Evolutionary conservation across 1,284 basidiomycete genomes (phyloP), one percentile per base, ranked within the genome.

Genomic region (Xanthoconium separans): DNA sequence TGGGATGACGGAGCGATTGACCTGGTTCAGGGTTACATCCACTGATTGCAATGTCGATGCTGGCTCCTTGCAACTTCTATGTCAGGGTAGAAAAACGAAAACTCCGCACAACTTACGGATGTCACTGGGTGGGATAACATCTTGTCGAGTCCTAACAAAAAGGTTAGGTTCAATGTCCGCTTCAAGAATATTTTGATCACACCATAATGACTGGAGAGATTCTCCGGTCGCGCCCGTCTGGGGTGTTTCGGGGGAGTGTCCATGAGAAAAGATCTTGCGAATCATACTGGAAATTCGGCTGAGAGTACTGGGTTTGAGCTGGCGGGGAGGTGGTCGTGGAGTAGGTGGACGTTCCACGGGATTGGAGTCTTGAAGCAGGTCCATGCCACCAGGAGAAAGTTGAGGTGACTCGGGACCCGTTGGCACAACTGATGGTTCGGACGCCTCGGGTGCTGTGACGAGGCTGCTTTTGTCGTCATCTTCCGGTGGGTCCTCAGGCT

Each of bases 41-140:
- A 51, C 77, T 83, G 58, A 95, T 82, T 2, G 93, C 93, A 72
- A 85, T 82, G 42, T 87, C 79, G 48, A 89, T 86, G 57, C 89
- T 89, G 6, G 81, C 77, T 6, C 77, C 87, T 89, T 41, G 18
- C 39, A 6, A n/a, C 24, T 3, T 29, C 34, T 24, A 9, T 7
- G 16, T 37, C 8, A 29, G 34, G 15, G 13, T 6, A 13, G 18
- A 36, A 13, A 47, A 27, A 15, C 30, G 24, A 15, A 12, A 6
- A 33, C 31, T 33, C 13, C 31, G 4, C 11, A 33, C 8, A 33
- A 33, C 77, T 47, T 61, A 87, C 87, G 71, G 41, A 89, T 89
- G 55, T 80, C 78, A 53, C 76, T 79, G 46, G 80, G 71, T 8
- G 87, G 84, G 1, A 84, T 86, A 15, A 82, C 78, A 13, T 33